Evolutionary conservation across 2,329 filamentous ascomycete genomes (phyloP).

Genomic region (Paracamarosporium sp.): DNA sequence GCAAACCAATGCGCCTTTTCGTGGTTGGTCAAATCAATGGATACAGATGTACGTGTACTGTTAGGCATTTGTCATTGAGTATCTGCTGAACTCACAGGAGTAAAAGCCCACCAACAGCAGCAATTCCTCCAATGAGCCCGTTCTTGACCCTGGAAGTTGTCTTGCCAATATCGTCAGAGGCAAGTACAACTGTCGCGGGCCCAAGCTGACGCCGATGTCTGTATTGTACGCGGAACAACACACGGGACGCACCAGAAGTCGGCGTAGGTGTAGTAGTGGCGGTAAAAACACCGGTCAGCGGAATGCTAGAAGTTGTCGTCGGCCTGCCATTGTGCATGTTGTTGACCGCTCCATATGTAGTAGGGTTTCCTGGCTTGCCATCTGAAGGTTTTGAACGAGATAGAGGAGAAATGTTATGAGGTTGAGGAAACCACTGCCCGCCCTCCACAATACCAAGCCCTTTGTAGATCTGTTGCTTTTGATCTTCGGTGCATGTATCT

Average conservation of each 20-base stretch:
- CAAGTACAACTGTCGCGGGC: neutral
- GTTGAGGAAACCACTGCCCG: slow-evolving; percentile 19
- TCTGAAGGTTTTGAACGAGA: slow-evolving; percentile 11
- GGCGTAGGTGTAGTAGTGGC: slow-evolving; percentile 17
- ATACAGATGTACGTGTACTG: neutral
- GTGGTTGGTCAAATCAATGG: neutral
- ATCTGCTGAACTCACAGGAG: slow-evolving; percentile 2
- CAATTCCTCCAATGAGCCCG: slow-evolving; percentile 3
- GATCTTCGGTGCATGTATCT: slow-evolving; percentile 60
- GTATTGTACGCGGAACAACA: neutral
- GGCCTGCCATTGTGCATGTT: neutral
- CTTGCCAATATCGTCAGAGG: neutral
- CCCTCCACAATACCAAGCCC: slow-evolving; percentile 48
- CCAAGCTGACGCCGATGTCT: neutral
- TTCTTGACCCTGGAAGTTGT: neutral
- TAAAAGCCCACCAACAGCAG: slow-evolving; percentile 3
- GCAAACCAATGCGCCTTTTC: neutral
- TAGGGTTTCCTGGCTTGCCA: slow-evolving; percentile 5
- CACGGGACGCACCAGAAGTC: slow-evolving; percentile 16
- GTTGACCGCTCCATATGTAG: neutral
- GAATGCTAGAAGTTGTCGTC: slow-evolving; percentile 9
- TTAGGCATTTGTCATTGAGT: neutral
- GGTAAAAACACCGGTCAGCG: slow-evolving; percentile 21
- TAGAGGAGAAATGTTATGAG: slow-evolving; percentile 10
- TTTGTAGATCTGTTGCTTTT: slow-evolving; percentile 55